These are phyloP conservation scores for Beta macrorhiza DNA, from an alignment of 179 eudicot genomes.

Conservation along the genomic window DNA sequence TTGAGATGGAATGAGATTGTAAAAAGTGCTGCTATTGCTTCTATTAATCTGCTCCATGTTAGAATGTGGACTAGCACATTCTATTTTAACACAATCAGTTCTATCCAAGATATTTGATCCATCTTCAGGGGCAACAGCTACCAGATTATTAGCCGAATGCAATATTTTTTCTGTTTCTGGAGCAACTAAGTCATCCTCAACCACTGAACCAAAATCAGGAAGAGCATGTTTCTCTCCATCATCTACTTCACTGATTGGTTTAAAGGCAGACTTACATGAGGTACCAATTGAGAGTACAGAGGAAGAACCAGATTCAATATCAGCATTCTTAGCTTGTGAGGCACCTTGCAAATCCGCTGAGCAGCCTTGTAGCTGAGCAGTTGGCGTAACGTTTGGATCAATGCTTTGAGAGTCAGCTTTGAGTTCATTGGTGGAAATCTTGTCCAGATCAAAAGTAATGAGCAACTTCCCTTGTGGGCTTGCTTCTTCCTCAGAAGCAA, in stretches of 20 bases:
- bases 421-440: neutral
- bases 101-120: neutral
- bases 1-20: neutral
- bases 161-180: neutral
- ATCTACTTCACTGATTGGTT: neutral
- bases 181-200: neutral
- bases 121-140: conserved; percentile 9
- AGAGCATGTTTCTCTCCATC: neutral
- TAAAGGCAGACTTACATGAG: neutral
- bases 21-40: neutral
- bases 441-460: neutral
- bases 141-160: conserved; percentile 9
- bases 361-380: neutral
- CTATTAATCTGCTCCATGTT: neutral
- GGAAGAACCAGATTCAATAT: neutral
- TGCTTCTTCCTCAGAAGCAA: neutral
- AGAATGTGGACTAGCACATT: neutral
- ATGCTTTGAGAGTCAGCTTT: conserved; percentile 13
- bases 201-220: conserved; percentile 11
- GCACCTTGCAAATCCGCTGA: neutral
- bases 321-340: conserved; percentile 7
- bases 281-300: neutral
- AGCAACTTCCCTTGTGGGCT: conserved; percentile 19
- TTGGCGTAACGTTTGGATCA: conserved; percentile 6
- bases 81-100: neutral